Evolutionary conservation across 1,139 yeast genomes (phyloP).

Genomic region (Nadsonia commutata): DNA sequence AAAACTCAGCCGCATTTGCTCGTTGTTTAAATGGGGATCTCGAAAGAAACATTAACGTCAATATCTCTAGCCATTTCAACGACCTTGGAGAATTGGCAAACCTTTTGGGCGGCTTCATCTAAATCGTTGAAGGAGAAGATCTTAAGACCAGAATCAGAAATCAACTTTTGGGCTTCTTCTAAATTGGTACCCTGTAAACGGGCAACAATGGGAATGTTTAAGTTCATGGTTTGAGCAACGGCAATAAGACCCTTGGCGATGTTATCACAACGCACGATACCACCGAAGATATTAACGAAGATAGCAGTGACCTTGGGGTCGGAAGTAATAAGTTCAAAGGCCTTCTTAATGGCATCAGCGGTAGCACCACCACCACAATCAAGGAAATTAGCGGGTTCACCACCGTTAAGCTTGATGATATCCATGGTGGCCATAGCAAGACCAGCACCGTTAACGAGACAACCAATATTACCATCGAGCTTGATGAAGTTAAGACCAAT

Average conservation of each 20-base stretch:
- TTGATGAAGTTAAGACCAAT: constrained; percentile 91
- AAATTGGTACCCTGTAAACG: constrained; percentile 98
- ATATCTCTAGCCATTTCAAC: constrained; percentile 34
- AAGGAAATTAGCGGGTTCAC: constrained; percentile 96
- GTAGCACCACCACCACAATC: constrained; percentile 99
- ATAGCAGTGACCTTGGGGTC: constrained; percentile 88
- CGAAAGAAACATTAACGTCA: constrained; percentile 35
- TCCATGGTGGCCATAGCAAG: constrained; percentile 99
- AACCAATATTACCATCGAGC: constrained; percentile 96
- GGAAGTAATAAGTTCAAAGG: constrained; percentile 82
- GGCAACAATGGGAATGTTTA: constrained; percentile 88
- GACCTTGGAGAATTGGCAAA: constrained; percentile 54
- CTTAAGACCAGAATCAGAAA: constrained; percentile 81
- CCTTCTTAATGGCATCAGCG: constrained; percentile 94
- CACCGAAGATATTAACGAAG: constrained; percentile 97
- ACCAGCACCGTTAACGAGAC: constrained; percentile 99
- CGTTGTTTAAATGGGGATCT: constrained; percentile 26
- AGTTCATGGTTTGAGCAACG: constrained; percentile 79
- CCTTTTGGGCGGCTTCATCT: constrained; percentile 96
- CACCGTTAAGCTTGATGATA: constrained; percentile 94
- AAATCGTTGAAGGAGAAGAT: constrained; percentile 83
- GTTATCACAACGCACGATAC: constrained; percentile 97
- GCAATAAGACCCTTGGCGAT: constrained; percentile 95
- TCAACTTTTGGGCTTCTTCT: constrained; percentile 76
- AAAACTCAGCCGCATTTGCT: background rate